These are phyloP conservation scores for Hericium alpestre DNA, from an alignment of 768 basidiomycete genomes.

Conservation along the genomic window DNA sequence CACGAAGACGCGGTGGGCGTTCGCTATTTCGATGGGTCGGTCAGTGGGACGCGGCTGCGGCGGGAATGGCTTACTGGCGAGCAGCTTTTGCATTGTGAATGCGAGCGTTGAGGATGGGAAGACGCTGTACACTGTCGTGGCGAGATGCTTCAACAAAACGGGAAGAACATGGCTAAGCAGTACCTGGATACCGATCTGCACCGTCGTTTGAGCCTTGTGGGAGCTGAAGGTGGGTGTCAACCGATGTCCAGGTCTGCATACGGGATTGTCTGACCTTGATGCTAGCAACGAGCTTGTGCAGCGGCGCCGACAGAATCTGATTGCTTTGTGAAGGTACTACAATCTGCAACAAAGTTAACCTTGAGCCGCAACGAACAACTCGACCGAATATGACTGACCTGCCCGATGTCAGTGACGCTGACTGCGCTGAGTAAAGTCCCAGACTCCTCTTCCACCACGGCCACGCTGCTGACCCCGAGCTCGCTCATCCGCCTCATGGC, in stretches of 20 bases:
- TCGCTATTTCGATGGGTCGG: conserved; percentile 36
- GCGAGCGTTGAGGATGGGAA: conserved; percentile 50
- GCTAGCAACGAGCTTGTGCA: conserved; percentile 57
- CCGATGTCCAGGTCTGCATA: not conserved
- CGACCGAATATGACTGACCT: conserved; percentile 27
- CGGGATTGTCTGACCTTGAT: conserved; percentile 46
- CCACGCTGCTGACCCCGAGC: conserved; percentile 74
- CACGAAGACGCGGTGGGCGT: conserved; percentile 71
- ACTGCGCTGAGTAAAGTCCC: conserved; percentile 62
- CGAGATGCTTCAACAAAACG: not conserved
- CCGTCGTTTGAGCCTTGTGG: conserved; percentile 73
- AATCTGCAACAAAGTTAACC: conserved; percentile 29
- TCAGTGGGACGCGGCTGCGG: not conserved
- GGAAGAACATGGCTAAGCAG: not conserved
- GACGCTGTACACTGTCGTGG: conserved; percentile 58
- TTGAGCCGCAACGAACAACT: not conserved
- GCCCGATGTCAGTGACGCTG: conserved; percentile 75
- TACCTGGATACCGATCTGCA: conserved; percentile 69
- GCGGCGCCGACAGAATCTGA: conserved; percentile 56
- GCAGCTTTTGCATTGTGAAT: conserved; percentile 69
- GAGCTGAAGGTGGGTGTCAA: not conserved
- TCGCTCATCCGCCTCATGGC: conserved; percentile 84
- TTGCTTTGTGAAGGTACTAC: conserved; percentile 77
- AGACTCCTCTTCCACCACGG: conserved; percentile 57
- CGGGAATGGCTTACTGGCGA: conserved; percentile 52